Percentiles rank a stretch among this genome's conserved stretches.
These are phyloP conservation scores for Alisma plantagoaquatica DNA, from an alignment of 106 monocot genomes.

Conservation along the genomic window DNA sequence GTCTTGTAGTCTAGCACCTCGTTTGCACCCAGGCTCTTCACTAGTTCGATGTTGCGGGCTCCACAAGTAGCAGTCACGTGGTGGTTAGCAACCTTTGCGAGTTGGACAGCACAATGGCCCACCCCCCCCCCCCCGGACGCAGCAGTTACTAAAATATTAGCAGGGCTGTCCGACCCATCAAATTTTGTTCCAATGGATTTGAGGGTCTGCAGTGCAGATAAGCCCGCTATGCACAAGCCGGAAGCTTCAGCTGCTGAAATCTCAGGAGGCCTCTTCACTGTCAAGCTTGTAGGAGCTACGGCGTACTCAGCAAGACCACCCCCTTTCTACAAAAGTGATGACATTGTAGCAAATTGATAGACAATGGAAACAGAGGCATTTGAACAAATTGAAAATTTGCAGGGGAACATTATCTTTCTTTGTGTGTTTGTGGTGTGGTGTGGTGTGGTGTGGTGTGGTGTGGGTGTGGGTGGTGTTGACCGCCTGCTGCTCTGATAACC, in stretches of 20 bases:
- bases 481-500: too few relatives aligned
- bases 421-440: too few relatives aligned
- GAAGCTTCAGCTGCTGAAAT: constrained; percentile 46
- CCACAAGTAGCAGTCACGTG: constrained; percentile 19
- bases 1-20: too few relatives aligned
- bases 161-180: constrained; percentile 16
- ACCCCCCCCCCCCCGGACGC: constrained; percentile 62
- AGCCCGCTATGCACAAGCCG: constrained; percentile 32
- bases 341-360: too few relatives aligned
- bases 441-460: too few relatives aligned
- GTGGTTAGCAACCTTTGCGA: constrained; percentile 27
- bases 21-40: constrained; percentile 13
- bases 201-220: constrained; percentile 43
- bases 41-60: constrained; percentile 8
- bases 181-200: constrained; percentile 18
- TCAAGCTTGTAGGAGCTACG: constrained; percentile 18
- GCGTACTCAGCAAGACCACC: constrained; percentile 59
- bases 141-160: constrained; percentile 40
- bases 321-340: constrained; percentile 16
- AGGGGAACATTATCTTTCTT: too few relatives aligned
- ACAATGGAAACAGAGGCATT: too few relatives aligned
- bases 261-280: constrained; percentile 28
- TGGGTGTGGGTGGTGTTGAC: too few relatives aligned
- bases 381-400: too few relatives aligned
- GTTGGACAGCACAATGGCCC: constrained; percentile 37